Base-by-base conservation (phyloP, 1,139 yeast genomes). In the Diutina rugosa region DNA sequence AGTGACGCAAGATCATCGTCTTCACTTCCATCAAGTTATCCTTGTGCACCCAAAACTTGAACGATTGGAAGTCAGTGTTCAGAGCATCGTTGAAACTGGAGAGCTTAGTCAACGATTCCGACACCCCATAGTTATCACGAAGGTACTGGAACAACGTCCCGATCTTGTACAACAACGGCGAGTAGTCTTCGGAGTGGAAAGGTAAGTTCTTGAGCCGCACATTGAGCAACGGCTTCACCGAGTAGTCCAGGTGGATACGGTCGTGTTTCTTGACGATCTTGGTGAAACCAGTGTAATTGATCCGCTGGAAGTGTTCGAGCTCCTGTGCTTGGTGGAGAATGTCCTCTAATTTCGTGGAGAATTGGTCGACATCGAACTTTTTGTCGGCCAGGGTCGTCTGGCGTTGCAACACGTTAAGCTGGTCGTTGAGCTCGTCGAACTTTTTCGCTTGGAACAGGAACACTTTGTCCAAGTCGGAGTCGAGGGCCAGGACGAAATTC, bases 11-110 rank as follows among this genome's bases (percentile, higher is more conserved):
- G 61, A 93, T 89, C 61, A 90, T 84, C 29, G 98, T 90, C 72
- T 93, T 93, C 58, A 90, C 96, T 71, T 93, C 98, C 97, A 91
- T 91, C 67, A 91, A 76, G 68, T 93, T 90, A 65, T 93, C 99
- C 16, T 93, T 93, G 67, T 93, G 98, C 55, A 93, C 79, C 99
- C 99, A 93, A 70, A 91, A 91, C 72, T 90, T 90, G 71, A 86
- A 85, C 30, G 90, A 84, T 64, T 87, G 89, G 69, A 76, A 87
- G 55, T 84, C 85, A 47, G 80, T 77, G 58, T 77, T 77, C 57
- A 76, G 75, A 57, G 72, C 68, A 35, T 62, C 64, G 58, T 72
- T 75, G 61, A 76, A 75, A n/a, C 78, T 73, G n/a, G 76, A 70
- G 58, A 76, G 67, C 60, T 76, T 75, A 41, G 74, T 71, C 58